phyloP scores from a whole-genome alignment of 179 eudicot species.

The Heliamphora pulchella region DNA sequence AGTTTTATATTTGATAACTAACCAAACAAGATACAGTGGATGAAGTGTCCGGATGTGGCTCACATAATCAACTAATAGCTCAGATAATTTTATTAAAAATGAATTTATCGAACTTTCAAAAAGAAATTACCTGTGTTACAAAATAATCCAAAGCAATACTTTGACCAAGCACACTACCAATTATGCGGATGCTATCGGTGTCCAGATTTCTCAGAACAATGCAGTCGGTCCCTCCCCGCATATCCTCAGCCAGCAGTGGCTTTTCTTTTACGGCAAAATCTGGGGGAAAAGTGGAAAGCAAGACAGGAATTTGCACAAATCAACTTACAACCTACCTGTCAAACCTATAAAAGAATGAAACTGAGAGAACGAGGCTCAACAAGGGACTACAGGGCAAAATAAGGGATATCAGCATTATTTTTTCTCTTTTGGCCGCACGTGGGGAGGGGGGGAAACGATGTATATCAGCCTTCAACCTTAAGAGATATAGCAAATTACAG shows the following conservation, averaged over 20 bases:
- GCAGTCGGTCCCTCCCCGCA: slow-evolving; percentile 87
- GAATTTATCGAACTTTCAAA: not conserved
- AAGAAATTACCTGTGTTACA: slow-evolving; percentile 66
- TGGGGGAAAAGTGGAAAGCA: slow-evolving; percentile 24
- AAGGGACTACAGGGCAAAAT: not conserved
- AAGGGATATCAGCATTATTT: not conserved
- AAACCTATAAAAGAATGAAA: not conserved
- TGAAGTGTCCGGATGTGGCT: no score
- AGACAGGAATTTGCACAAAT: not conserved
- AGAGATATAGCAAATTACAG: not conserved
- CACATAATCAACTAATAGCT: not conserved
- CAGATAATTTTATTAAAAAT: not conserved
- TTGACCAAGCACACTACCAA: slow-evolving; percentile 93
- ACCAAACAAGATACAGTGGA: no score
- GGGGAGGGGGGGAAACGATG: no score
- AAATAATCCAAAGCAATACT: slow-evolving; percentile 90
- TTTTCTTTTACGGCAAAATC: slow-evolving; percentile 85
- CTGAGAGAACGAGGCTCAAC: not conserved
- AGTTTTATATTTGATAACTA: not conserved
- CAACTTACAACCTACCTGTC: slow-evolving; percentile 5
- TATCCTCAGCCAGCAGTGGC: slow-evolving; percentile 57
- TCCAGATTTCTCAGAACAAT: slow-evolving; percentile 73
- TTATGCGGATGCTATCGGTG: slow-evolving; percentile 78
- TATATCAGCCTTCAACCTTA: not conserved
- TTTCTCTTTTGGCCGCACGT: no score